Evolutionary conservation across 192 early-diverging fungal species (phyloP).

Genomic region (Coemansia sp.): DNA sequence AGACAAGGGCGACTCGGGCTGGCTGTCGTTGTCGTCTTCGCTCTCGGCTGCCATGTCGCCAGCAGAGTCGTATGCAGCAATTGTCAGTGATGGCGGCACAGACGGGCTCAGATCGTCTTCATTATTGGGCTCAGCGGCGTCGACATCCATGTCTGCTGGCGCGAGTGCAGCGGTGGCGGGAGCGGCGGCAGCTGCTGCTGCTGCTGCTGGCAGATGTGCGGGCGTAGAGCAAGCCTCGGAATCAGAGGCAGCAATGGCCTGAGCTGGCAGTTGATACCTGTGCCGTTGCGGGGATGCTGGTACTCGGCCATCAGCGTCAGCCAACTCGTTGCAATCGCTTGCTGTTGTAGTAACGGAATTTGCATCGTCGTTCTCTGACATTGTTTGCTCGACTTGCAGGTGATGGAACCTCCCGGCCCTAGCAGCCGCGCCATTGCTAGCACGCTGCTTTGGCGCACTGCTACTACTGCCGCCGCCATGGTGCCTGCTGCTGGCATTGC

Average conservation of each 20-base stretch:
- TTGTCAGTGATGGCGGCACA: background rate
- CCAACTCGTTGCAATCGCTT: slow-evolving; percentile 41
- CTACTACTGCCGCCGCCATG: slow-evolving; percentile 3
- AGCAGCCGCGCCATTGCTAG: background rate
- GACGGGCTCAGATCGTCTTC: background rate
- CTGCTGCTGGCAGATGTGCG: background rate
- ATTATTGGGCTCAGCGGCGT: background rate
- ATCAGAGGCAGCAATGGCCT: slow-evolving; percentile 6
- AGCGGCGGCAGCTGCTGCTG: too few relatives aligned
- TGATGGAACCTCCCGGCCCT: slow-evolving; percentile 35
- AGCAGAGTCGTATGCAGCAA: background rate
- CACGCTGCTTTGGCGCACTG: slow-evolving; percentile 11
- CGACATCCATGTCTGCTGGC: background rate
- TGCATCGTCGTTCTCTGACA: slow-evolving; percentile 43
- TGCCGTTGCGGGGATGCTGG: slow-evolving; percentile 20
- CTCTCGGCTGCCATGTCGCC: background rate
- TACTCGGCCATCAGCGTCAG: slow-evolving; percentile 24
- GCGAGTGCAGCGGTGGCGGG: background rate
- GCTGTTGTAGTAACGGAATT: slow-evolving; percentile 32
- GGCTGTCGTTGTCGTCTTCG: background rate
- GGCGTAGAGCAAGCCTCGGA: slow-evolving; percentile 3
- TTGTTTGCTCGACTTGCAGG: slow-evolving; percentile 46
- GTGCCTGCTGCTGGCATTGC: background rate
- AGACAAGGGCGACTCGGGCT: background rate
- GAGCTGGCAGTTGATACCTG: slow-evolving; percentile 3